A percentile compares a stretch with the other conserved stretches of the same genome.
These are phyloP conservation scores for Fulvia fulva DNA, from an alignment of 2,329 filamentous ascomycete genomes.

Conservation along the genomic window DNA sequence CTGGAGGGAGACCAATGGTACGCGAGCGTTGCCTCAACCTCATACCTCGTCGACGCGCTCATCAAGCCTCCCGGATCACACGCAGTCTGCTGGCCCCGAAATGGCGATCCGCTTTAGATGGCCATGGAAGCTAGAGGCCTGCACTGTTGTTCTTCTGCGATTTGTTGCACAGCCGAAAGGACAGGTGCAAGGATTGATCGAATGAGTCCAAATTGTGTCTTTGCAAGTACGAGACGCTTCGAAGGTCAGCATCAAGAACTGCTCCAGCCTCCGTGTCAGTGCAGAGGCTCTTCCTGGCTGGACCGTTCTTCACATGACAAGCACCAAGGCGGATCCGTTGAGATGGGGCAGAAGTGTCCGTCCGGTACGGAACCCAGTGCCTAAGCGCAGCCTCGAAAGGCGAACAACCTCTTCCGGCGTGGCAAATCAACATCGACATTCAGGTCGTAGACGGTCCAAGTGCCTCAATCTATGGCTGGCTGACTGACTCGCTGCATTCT, in stretches of 20 bases:
- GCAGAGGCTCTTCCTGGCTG: no score
- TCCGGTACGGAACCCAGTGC: not conserved
- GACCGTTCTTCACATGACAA: not conserved
- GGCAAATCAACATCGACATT: slow-evolving; percentile 18
- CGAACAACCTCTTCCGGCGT: slow-evolving; percentile 8
- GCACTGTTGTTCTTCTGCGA: not conserved
- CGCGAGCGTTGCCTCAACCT: not conserved
- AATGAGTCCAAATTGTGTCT: no score
- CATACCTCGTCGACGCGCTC: not conserved
- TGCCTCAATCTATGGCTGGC: not conserved
- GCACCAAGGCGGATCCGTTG: not conserved
- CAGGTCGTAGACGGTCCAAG: no score
- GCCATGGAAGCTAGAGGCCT: not conserved
- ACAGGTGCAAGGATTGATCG: no score
- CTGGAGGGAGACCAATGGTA: not conserved
- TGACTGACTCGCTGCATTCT: not conserved
- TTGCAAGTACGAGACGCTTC: no score
- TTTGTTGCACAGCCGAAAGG: no score
- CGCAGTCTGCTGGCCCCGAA: not conserved
- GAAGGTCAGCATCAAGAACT: no score
- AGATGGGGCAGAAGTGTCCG: not conserved
- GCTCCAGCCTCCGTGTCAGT: no score
- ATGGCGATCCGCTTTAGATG: not conserved
- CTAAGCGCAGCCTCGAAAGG: not conserved
- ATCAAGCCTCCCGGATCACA: not conserved